Conservation (phyloP, 2,329 filamentous ascomycete species). For the Xylaria multiplex region DNA sequence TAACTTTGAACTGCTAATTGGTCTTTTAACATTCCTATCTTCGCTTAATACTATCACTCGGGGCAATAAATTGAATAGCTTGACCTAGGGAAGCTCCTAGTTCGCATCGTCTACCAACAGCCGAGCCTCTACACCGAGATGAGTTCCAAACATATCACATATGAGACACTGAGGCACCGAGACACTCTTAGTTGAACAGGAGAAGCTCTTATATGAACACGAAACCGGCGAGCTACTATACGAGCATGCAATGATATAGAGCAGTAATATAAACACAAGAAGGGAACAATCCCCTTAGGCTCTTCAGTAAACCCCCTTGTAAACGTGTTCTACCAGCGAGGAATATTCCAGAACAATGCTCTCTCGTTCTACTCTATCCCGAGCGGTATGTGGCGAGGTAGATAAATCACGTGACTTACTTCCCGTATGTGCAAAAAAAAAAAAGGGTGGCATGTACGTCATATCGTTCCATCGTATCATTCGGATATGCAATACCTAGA, state of each 20-base stretch:
- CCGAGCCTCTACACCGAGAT: too few species aligned
- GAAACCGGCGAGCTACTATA: neutral
- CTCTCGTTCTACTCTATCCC: neutral
- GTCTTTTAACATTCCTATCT: too few species aligned
- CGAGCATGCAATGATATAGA: slow-evolving; percentile 10
- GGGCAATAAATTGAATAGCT: neutral
- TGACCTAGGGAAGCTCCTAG: too few species aligned
- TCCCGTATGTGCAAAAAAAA: neutral
- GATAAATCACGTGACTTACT: slow-evolving; percentile 19
- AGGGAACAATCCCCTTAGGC: neutral
- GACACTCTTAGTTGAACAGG: too few species aligned
- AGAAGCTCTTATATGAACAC: neutral
- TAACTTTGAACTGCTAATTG: too few species aligned
- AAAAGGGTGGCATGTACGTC: neutral
- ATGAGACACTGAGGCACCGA: too few species aligned
- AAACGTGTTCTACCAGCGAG: neutral
- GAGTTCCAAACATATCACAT: too few species aligned
- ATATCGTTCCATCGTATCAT: slow-evolving; percentile 13
- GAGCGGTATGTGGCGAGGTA: neutral
- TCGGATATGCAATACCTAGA: slow-evolving; percentile 9
- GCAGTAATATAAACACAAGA: slow-evolving; percentile 2
- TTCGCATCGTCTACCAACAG: too few species aligned
- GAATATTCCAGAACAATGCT: slow-evolving; percentile 19
- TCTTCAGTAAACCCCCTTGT: neutral
- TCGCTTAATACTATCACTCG: too few species aligned